phyloP scores from a whole-genome alignment of 768 basidiomycete species.

The Rhodocollybia butyracea region DNA sequence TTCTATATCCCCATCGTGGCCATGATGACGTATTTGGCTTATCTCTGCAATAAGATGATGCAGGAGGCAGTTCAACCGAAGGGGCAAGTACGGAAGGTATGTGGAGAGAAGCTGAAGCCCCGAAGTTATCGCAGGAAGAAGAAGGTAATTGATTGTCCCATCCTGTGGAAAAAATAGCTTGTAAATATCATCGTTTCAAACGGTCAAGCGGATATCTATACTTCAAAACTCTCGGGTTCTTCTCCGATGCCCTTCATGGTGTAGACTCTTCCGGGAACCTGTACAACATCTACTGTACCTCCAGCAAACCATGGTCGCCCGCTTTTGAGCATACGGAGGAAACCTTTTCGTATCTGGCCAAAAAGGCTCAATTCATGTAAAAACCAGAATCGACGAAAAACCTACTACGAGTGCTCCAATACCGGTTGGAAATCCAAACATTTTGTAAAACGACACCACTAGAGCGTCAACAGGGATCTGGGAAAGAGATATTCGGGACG shows the following conservation, averaged over 20 bases:
- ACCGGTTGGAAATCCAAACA: conserved; percentile 87
- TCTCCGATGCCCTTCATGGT: conserved; percentile 46
- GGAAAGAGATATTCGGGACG: conserved; percentile 61
- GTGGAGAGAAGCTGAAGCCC: conserved; percentile 75
- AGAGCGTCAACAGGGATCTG: conserved; percentile 75
- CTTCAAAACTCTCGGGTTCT: conserved; percentile 65
- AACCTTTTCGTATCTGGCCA: conserved; percentile 39
- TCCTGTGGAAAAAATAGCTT: conserved; percentile 53
- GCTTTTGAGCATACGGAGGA: conserved; percentile 59
- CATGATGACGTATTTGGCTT: conserved; percentile 47
- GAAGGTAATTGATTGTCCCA: conserved; percentile 81
- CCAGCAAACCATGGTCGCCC: conserved; percentile 75
- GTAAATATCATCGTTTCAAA: too few species aligned
- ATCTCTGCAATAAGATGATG: conserved; percentile 59
- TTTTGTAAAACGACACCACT: conserved; percentile 85
- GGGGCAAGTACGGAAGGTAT: conserved; percentile 76
- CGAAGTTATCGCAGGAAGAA: conserved; percentile 69
- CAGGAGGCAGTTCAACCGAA: conserved; percentile 68
- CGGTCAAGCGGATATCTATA: background rate
- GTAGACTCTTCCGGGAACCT: conserved; percentile 71
- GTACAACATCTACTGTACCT: conserved; percentile 78
- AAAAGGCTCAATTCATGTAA: too few species aligned
- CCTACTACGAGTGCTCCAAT: conserved; percentile 75
- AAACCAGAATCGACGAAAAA: background rate
- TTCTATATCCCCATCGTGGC: conserved; percentile 31